These are phyloP conservation scores for Tulasnella sp. DNA, from an alignment of 768 basidiomycete genomes.

Conservation along the genomic window DNA sequence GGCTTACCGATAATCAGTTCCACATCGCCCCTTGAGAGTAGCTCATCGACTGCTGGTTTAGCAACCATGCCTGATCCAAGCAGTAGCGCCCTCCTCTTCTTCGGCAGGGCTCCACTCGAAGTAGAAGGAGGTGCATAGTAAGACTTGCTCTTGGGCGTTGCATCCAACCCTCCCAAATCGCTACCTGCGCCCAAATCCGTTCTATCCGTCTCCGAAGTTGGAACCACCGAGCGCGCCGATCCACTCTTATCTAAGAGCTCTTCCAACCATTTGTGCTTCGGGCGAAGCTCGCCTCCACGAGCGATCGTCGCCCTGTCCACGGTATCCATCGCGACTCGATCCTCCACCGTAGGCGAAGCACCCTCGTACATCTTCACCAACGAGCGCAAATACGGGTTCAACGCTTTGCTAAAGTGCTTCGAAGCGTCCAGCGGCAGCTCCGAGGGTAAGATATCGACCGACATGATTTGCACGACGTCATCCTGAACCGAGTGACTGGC, in stretches of 20 bases:
- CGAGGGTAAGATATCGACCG: slow-evolving; percentile 87
- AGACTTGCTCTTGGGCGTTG: background rate
- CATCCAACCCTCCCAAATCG: slow-evolving; percentile 20
- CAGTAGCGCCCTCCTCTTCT: slow-evolving; percentile 62
- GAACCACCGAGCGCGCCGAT: background rate
- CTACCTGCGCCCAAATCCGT: slow-evolving; percentile 11
- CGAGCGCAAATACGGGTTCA: slow-evolving; percentile 64
- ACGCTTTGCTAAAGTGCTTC: slow-evolving; percentile 60
- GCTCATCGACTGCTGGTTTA: slow-evolving; percentile 74
- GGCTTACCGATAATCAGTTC: slow-evolving; percentile 72
- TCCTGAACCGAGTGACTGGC: slow-evolving; percentile 13
- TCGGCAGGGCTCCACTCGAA: background rate
- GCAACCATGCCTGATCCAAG: slow-evolving; percentile 97
- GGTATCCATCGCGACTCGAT: slow-evolving; percentile 41
- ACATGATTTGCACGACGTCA: slow-evolving; percentile 65
- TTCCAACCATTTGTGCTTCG: slow-evolving; percentile 56
- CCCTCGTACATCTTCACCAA: slow-evolving; percentile 47
- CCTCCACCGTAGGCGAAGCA: slow-evolving; percentile 29
- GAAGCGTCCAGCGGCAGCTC: slow-evolving; percentile 80
- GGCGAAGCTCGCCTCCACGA: slow-evolving; percentile 50
- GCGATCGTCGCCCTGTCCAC: slow-evolving; percentile 72
- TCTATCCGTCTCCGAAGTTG: slow-evolving; percentile 2
- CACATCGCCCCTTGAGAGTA: slow-evolving; percentile 59
- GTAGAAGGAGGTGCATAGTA: background rate
- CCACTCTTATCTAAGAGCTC: slow-evolving; percentile 42